Evolutionary conservation across 1,284 basidiomycete species (phyloP).

Genomic region (Fomes fomentarius): DNA sequence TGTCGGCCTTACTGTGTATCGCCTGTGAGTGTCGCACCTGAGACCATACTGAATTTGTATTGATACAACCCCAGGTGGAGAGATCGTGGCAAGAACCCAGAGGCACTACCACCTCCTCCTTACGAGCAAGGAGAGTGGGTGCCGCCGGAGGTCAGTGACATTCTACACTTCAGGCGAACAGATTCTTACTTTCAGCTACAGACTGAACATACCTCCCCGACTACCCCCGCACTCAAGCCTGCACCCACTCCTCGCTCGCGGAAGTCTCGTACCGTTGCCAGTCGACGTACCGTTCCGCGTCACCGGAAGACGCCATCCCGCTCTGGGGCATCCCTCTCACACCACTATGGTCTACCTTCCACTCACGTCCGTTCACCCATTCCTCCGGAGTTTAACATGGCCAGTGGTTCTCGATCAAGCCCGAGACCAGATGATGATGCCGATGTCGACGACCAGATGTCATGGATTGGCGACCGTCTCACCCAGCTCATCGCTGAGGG

Average conservation of each 20-base stretch:
- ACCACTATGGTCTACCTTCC: slow-evolving; percentile 24
- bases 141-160: slow-evolving; percentile 33
- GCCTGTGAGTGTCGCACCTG: slow-evolving; percentile 57
- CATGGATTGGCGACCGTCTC: slow-evolving; percentile 73
- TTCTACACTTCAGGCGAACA: background rate
- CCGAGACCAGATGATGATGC: slow-evolving; percentile 35
- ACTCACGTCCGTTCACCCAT: slow-evolving; percentile 24
- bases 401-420: slow-evolving; percentile 17
- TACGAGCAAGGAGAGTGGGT: slow-evolving; percentile 68
- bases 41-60: background rate
- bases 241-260: slow-evolving; percentile 34
- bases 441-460: slow-evolving; percentile 58
- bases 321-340: slow-evolving; percentile 30
- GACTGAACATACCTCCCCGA: slow-evolving; percentile 11
- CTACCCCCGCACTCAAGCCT: slow-evolving; percentile 21
- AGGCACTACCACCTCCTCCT: slow-evolving; percentile 56
- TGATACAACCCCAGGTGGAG: no score
- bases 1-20: slow-evolving; percentile 80
- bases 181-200: slow-evolving; percentile 1
- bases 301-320: slow-evolving; percentile 38
- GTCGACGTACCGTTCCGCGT: slow-evolving; percentile 37
- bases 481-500: slow-evolving; percentile 73
- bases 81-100: slow-evolving; percentile 63
- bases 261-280: slow-evolving; percentile 31
- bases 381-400: slow-evolving; percentile 31